Evolutionary conservation across 148 eudicot genomes (phyloP).

Genomic region (Pouteria glomerata): DNA sequence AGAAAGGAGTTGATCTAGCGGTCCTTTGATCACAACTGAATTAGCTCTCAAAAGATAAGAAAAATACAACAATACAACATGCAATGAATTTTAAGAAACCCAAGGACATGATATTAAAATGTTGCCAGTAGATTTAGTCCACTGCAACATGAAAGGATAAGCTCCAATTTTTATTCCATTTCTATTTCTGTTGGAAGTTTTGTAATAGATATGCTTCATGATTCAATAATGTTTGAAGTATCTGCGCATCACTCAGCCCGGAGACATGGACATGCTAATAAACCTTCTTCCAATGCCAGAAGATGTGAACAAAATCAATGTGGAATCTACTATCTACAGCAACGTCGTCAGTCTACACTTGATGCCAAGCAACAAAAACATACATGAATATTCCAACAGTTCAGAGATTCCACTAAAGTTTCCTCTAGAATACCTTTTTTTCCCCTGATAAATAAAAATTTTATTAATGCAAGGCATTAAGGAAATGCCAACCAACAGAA

Average conservation of each 20-base stretch:
- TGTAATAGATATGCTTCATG: neutral
- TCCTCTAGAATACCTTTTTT: too few species aligned
- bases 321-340: neutral
- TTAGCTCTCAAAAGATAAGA: neutral
- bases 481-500: too few species aligned
- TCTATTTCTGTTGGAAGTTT: neutral
- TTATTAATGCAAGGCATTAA: too few species aligned
- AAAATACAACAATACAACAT: neutral
- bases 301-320: neutral
- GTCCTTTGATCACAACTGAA: too few species aligned
- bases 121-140: neutral
- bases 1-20: too few species aligned
- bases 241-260: neutral
- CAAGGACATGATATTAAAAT: neutral
- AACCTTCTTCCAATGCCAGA: neutral
- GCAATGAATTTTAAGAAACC: neutral
- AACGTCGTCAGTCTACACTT: neutral
- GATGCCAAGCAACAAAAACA: neutral
- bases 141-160: neutral
- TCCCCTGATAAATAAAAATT: too few species aligned
- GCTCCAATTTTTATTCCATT: neutral
- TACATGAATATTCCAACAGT: constrained; percentile 1
- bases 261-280: neutral
- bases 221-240: neutral
- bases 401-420: neutral